Percentiles rank a stretch among this genome's conserved stretches.
These are phyloP conservation scores for Xylaria sp. DNA, from an alignment of 2,329 filamentous ascomycete genomes.

Conservation along the genomic window DNA sequence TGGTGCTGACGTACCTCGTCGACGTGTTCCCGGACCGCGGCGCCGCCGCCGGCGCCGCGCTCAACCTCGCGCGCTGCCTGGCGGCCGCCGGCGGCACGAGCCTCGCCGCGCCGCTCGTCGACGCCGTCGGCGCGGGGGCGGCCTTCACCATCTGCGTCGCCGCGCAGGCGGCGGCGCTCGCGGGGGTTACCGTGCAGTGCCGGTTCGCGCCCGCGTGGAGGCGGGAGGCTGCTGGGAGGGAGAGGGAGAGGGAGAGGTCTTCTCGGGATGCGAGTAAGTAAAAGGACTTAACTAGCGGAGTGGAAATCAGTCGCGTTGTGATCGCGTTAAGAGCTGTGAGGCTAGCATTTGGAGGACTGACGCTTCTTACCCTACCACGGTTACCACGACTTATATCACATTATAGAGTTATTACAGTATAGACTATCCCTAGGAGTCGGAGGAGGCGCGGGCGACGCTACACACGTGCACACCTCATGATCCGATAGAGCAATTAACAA, in stretches of 20 bases:
- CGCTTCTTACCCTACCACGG: too few species aligned
- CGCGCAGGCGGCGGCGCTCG: conserved; percentile 48
- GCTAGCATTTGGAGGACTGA: too few species aligned
- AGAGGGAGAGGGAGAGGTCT: neutral
- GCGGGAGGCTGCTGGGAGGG: conserved; percentile 16
- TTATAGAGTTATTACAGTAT: too few species aligned
- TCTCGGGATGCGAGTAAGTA: neutral
- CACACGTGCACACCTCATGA: too few species aligned
- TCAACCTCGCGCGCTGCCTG: conserved; percentile 56
- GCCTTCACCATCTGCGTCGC: conserved; percentile 50
- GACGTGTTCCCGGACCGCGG: conserved; percentile 54
- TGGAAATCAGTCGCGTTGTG: too few species aligned
- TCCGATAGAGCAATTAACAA: too few species aligned
- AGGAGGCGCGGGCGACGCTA: too few species aligned
- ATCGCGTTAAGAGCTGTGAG: too few species aligned
- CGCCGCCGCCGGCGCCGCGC: conserved; percentile 54
- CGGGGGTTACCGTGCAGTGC: conserved; percentile 49
- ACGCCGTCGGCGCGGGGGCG: conserved; percentile 47
- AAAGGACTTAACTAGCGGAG: neutral
- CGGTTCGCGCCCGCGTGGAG: conserved; percentile 44
- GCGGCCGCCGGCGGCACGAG: conserved; percentile 55
- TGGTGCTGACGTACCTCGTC: conserved; percentile 56
- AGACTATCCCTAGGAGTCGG: too few species aligned
- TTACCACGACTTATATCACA: too few species aligned
- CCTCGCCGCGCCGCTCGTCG: conserved; percentile 52